A percentile compares a stretch with the other conserved stretches of the same genome.
Evolutionary conservation across 2,329 filamentous ascomycete species (phyloP).

Genomic region (Trichoderma sp.): DNA sequence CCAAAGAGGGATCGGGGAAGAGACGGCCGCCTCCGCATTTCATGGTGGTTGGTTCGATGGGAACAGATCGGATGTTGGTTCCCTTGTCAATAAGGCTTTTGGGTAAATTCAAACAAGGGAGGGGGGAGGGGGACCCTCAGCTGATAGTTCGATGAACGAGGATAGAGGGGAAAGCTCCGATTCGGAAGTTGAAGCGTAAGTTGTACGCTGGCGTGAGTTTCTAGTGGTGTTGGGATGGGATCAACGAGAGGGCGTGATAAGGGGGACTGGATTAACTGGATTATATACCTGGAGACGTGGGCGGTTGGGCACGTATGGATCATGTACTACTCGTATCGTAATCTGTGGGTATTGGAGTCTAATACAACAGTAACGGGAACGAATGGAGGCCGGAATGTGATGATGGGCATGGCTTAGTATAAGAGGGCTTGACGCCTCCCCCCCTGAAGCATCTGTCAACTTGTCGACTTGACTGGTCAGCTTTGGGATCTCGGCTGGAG

Average conservation of each 20-base stretch:
- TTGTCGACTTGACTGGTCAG: not conserved
- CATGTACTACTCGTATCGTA: not conserved
- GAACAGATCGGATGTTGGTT: not conserved
- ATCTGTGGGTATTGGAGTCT: not conserved
- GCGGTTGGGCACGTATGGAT: not conserved
- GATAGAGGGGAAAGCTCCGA: not conserved
- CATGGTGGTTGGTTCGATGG: not conserved
- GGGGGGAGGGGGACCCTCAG: not conserved
- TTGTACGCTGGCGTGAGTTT: conserved; percentile 1
- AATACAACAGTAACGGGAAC: not conserved
- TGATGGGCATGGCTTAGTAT: not conserved
- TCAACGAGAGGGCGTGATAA: not conserved
- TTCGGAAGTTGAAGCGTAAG: conserved; percentile 3
- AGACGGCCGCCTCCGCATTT: conserved; percentile 11
- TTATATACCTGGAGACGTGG: not conserved
- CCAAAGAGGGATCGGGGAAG: conserved; percentile 5
- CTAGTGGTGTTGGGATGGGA: not conserved
- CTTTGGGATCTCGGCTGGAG: not conserved
- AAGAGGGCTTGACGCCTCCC: not conserved
- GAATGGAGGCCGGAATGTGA: not conserved
- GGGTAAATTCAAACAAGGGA: not conserved
- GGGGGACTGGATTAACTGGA: not conserved
- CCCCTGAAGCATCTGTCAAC: not conserved
- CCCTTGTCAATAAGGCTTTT: not conserved
- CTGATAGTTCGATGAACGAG: not conserved